phyloP scores from a whole-genome alignment of 2,329 filamentous ascomycete genomes.

The Ophiostoma pallidulum region DNA sequence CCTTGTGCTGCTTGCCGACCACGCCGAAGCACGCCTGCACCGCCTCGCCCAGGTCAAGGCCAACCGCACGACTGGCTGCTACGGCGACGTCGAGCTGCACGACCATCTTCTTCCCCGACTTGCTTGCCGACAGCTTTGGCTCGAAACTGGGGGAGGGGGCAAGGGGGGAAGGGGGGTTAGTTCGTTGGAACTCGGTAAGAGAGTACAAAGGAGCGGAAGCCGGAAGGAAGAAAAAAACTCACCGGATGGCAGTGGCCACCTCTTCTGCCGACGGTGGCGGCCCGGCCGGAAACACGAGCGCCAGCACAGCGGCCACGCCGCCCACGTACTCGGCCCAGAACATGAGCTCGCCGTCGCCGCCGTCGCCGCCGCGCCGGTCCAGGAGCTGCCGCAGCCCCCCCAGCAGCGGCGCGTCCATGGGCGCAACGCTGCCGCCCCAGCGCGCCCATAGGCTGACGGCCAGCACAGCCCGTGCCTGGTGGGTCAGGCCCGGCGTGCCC shows the following conservation, averaged over 20 bases:
- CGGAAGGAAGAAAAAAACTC: no score
- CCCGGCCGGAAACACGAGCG: conserved; percentile 31
- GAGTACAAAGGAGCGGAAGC: no score
- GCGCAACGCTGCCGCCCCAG: conserved; percentile 56
- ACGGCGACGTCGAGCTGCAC: conserved; percentile 15
- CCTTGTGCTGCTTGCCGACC: conserved; percentile 15
- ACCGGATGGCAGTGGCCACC: conserved; percentile 32
- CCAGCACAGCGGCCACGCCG: conserved; percentile 35
- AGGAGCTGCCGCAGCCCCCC: conserved; percentile 34
- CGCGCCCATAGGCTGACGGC: conserved; percentile 63
- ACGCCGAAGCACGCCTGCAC: conserved; percentile 11
- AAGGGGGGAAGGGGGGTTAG: no score
- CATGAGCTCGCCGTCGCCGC: conserved; percentile 18
- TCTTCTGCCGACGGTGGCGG: conserved; percentile 29
- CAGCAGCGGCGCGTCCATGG: conserved; percentile 36
- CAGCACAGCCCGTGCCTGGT: conserved; percentile 60
- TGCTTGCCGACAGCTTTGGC: conserved; percentile 11
- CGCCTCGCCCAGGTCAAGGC: conserved; percentile 9
- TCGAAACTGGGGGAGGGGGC: no score
- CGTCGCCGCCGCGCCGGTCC: conserved; percentile 19
- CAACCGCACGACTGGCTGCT: background rate
- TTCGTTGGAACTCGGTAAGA: no score
- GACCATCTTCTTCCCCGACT: conserved; percentile 24
- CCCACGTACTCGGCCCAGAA: conserved; percentile 49
- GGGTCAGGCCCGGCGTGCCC: conserved; percentile 62